phyloP scores from a whole-genome alignment of 2,329 filamentous ascomycete species.

The Colletotrichum sp. region DNA sequence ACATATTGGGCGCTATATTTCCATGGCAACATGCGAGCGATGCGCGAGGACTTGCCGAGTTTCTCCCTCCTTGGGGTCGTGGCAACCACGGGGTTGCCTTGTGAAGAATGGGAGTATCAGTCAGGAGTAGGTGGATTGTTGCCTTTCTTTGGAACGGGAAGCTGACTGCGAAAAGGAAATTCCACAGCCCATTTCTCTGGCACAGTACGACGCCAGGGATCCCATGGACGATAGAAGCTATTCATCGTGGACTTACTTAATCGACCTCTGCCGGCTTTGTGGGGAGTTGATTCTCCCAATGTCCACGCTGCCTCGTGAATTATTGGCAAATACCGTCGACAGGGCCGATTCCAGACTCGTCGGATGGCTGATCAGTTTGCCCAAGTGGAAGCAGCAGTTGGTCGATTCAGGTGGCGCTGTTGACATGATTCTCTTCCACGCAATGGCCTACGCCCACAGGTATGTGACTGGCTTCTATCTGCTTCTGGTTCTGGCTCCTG shows the following conservation, averaged over 20 bases:
- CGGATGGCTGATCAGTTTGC: slow-evolving; percentile 41
- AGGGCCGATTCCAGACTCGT: slow-evolving; percentile 40
- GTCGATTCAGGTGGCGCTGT: slow-evolving; percentile 38
- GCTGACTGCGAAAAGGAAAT: slow-evolving; percentile 29
- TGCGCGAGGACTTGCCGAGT: slow-evolving; percentile 24
- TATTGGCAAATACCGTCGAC: slow-evolving; percentile 27
- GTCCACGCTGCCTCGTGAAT: slow-evolving; percentile 24
- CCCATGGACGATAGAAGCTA: slow-evolving; percentile 37
- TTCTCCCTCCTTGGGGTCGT: slow-evolving; percentile 31
- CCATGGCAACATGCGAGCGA: slow-evolving; percentile 26
- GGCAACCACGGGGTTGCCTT: slow-evolving; percentile 39
- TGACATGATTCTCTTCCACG: slow-evolving; percentile 41
- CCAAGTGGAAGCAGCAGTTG: slow-evolving; percentile 41
- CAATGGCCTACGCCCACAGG: slow-evolving; percentile 37
- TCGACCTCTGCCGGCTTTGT: slow-evolving; percentile 39
- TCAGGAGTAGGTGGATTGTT: slow-evolving; percentile 35
- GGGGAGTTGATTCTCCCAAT: slow-evolving; percentile 33
- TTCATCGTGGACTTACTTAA: slow-evolving; percentile 41
- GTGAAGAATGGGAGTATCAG: slow-evolving; percentile 44
- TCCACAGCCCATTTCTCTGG: slow-evolving; percentile 33
- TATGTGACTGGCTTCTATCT: slow-evolving; percentile 25
- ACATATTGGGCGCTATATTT: slow-evolving; percentile 45
- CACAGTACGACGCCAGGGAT: slow-evolving; percentile 38
- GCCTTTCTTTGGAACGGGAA: background rate
- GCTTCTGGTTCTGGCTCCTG: background rate